phyloP scores from a whole-genome alignment of 495 filamentous ascomycete genomes.

The Talaromyces ruber region DNA sequence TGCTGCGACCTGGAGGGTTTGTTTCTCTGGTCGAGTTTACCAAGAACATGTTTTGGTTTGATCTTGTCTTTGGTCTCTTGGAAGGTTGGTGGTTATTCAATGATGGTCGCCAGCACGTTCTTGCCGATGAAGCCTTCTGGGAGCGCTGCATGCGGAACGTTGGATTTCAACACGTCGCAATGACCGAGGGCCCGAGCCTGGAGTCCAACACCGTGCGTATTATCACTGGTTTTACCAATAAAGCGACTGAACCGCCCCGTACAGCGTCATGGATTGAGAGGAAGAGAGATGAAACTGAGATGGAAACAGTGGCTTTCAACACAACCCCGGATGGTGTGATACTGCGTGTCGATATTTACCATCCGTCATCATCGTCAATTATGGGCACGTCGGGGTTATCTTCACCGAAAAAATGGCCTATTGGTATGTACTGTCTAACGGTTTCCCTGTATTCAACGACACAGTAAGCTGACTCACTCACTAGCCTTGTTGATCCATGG shows the following conservation, averaged over 20 bases:
- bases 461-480: slow-evolving; percentile 48
- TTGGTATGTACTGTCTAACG: neutral
- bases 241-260: no score
- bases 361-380: slow-evolving; percentile 13
- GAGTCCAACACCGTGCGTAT: neutral
- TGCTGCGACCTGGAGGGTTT: slow-evolving; percentile 32
- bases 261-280: no score
- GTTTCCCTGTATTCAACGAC: neutral
- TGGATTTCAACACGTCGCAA: slow-evolving; percentile 26
- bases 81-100: slow-evolving; percentile 45
- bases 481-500: slow-evolving; percentile 39
- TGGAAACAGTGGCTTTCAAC: slow-evolving; percentile 26
- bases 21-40: slow-evolving; percentile 39
- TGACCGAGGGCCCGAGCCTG: slow-evolving; percentile 19
- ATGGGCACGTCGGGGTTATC: no score
- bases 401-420: no score
- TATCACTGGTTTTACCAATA: no score
- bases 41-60: slow-evolving; percentile 25
- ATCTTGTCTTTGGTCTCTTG: slow-evolving; percentile 37
- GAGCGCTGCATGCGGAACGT: slow-evolving; percentile 16
- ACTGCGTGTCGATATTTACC: slow-evolving; percentile 37
- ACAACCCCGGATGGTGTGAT: slow-evolving; percentile 11
- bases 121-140: slow-evolving; percentile 23
- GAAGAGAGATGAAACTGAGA: neutral
- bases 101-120: slow-evolving; percentile 33